Evolutionary conservation across 1,139 yeast genomes (phyloP).

Genomic region (Lodderomyces margitis): DNA sequence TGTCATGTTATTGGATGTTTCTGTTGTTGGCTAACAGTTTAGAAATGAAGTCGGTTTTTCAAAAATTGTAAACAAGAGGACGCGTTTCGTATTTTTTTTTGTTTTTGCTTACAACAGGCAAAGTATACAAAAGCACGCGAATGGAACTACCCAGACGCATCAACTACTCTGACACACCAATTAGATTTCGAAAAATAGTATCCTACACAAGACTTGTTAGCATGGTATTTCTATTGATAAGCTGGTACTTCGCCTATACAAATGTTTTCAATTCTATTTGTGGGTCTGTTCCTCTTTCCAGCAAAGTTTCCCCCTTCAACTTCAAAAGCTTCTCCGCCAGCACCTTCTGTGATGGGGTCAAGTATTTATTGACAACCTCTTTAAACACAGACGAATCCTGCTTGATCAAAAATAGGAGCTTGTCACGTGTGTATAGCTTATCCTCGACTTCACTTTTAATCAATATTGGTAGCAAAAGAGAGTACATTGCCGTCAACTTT

Average conservation of each 20-base stretch:
- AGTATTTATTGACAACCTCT: conserved; percentile 36
- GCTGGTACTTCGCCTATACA: too few relatives aligned
- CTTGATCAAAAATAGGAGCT: conserved; percentile 51
- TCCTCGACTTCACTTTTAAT: conserved; percentile 30
- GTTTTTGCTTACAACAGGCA: too few relatives aligned
- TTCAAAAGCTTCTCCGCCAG: conserved; percentile 44
- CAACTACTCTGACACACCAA: too few relatives aligned
- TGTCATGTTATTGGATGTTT: conserved; percentile 1
- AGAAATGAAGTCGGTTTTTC: too few relatives aligned
- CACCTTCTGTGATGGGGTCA: conserved; percentile 37
- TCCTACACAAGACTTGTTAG: too few relatives aligned
- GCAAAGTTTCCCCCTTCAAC: conserved; percentile 11
- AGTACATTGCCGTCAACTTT: conserved; percentile 31
- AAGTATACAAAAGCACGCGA: too few relatives aligned
- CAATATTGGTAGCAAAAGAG: conserved; percentile 51
- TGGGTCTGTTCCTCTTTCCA: conserved; percentile 18
- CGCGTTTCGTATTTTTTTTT: conserved; percentile 5
- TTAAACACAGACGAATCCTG: conserved; percentile 56
- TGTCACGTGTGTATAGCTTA: conserved; percentile 45
- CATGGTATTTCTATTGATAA: too few relatives aligned
- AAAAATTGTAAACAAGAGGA: conserved; percentile 2
- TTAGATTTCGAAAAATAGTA: too few relatives aligned
- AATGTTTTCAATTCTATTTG: conserved; percentile 38
- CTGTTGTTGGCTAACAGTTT: too few relatives aligned
- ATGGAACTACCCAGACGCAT: too few relatives aligned